Evolutionary conservation across 768 basidiomycete genomes (phyloP), one percentile per base, ranked within the genome.

Genomic region (Auriscalpium orientale): DNA sequence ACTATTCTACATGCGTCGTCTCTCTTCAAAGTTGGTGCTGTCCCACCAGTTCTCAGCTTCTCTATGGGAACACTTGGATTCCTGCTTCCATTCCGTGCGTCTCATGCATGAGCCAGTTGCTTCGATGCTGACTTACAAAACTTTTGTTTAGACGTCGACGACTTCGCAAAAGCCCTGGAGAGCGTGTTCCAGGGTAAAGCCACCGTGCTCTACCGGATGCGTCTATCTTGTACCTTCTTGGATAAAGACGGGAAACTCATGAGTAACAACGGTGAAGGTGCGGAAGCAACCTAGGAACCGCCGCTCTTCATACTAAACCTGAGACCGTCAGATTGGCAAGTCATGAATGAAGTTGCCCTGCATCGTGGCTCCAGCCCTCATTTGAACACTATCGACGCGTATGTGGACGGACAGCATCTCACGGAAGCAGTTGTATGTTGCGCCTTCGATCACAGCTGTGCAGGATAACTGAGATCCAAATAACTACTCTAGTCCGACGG

Each of bases 301-400:
- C 28, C 28, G 5, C 28, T 28, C 28, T 28, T 28, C 37, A 37
- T 22, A n/a, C 51, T 18, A 57, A 59, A 13, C 21, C 53, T 38
- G 45, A 47, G 40, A 8, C 38, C 16, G n/a, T 11, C 58, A 88
- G 93, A 87, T 60, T 94, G 90, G 87, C 94, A 95, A 69, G 95
- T 95, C 38, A 95, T 98, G 92, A 98, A 98, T 66, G 95, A 98
- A 70, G 84, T 98, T 56, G 86, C 91, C 3, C 75, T 98, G 37
- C 95, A 98, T 70, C 84, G 95, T 28, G 95, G 95, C 12, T 83
- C 90, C 20, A 90, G 89, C 61, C 88, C 94, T 1, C 94, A 95
- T 64, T 76, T 98, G 38, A 94, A 92, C 62, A 91, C 91, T 4
- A 91, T 97, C 54, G 93, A 97, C 67, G 89, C 93, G 13, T 95